Conservation (phyloP, 2,329 filamentous ascomycete genomes). For the Chrysoporthe puriensis region DNA sequence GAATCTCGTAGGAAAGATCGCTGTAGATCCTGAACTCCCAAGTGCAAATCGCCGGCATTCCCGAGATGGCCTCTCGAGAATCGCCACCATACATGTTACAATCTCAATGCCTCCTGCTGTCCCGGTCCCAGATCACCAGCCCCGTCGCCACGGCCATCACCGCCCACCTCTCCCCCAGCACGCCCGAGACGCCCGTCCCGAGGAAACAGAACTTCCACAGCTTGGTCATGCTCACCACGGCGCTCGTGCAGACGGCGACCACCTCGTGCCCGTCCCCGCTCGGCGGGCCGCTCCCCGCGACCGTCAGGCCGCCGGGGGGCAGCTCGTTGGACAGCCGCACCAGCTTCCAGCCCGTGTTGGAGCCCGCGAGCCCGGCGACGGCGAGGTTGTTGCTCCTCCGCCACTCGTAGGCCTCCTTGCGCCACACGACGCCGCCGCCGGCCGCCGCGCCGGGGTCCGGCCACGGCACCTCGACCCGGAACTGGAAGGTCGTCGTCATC, state of each 20-base stretch:
- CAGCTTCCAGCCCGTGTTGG: conserved; percentile 46
- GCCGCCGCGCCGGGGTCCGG: conserved; percentile 16
- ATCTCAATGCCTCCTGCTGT: conserved; percentile 9
- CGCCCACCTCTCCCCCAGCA: conserved; percentile 47
- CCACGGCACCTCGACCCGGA: conserved; percentile 41
- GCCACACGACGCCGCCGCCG: conserved; percentile 17
- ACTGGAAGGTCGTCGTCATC: conserved; percentile 28
- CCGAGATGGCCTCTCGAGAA: background rate
- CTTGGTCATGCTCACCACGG: conserved; percentile 39
- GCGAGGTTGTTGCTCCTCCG: conserved; percentile 42
- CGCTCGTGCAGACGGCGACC: conserved; percentile 44
- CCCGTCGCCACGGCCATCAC: conserved; percentile 47
- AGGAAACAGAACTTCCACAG: conserved; percentile 45
- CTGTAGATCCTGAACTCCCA: background rate
- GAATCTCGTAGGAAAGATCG: background rate
- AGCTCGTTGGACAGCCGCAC: conserved; percentile 39
- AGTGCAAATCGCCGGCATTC: background rate
- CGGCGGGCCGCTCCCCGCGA: conserved; percentile 30
- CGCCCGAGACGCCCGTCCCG: conserved; percentile 43
- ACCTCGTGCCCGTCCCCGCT: conserved; percentile 45
- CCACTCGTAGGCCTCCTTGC: conserved; percentile 48
- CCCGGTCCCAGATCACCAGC: conserved; percentile 43
- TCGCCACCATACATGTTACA: background rate
- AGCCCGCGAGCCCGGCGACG: conserved; percentile 38
- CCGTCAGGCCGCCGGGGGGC: conserved; percentile 26